These are phyloP conservation scores for Pseudogymnoascus sp. DNA, from an alignment of 2,329 filamentous ascomycete genomes.

Conservation along the genomic window DNA sequence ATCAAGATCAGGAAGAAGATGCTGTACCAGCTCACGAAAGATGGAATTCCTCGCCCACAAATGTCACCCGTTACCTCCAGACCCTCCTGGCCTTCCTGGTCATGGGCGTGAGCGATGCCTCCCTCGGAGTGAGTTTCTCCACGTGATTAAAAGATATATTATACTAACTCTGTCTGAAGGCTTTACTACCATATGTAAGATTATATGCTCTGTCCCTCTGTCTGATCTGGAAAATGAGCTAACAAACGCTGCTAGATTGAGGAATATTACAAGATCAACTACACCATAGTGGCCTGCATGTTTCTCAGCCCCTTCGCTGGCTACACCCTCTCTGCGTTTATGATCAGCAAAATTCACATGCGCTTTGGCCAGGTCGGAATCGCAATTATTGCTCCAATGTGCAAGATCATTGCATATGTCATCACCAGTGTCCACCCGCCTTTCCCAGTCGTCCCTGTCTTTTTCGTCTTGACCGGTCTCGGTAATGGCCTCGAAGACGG, in stretches of 20 bases:
- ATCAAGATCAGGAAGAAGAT: neutral
- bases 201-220: neutral
- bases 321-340: slow-evolving; percentile 53
- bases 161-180: slow-evolving; percentile 28
- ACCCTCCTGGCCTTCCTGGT: slow-evolving; percentile 55
- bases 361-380: slow-evolving; percentile 72
- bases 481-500: slow-evolving; percentile 62
- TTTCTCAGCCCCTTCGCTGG: slow-evolving; percentile 61
- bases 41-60: slow-evolving; percentile 57
- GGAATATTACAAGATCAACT: slow-evolving; percentile 52
- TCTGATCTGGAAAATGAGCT: neutral
- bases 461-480: slow-evolving; percentile 59
- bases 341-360: slow-evolving; percentile 56
- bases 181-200: slow-evolving; percentile 37
- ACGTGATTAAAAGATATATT: slow-evolving; percentile 23
- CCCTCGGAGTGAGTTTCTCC: slow-evolving; percentile 46
- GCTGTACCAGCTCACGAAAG: slow-evolving; percentile 32
- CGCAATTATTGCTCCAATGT: slow-evolving; percentile 54
- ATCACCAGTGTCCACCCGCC: slow-evolving; percentile 60
- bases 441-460: slow-evolving; percentile 56
- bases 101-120: slow-evolving; percentile 62
- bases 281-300: slow-evolving; percentile 56
- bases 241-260: slow-evolving; percentile 38
- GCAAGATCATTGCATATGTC: slow-evolving; percentile 57
- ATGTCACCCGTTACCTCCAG: slow-evolving; percentile 49